Evolutionary conservation across 73 alveolate genomes (phyloP).

Genomic region (Urostyla sp.): DNA sequence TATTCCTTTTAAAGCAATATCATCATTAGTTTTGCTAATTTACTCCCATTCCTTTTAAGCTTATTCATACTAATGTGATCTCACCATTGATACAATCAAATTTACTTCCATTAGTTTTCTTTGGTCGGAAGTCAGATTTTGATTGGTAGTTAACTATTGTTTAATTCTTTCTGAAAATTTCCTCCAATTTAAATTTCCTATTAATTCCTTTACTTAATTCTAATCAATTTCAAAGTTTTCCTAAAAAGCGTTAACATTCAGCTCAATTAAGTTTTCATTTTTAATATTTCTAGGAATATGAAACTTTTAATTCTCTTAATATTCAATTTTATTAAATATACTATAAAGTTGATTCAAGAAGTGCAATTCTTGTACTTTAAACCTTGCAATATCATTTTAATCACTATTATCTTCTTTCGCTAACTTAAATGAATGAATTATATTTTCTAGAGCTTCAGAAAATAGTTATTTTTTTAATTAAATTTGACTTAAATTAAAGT

Average conservation of each 20-base stretch:
- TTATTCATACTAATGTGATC: conserved; percentile 8
- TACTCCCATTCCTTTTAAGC: conserved; percentile 24
- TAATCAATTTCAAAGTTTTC: conserved; percentile 9
- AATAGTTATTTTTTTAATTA: conserved; percentile 11
- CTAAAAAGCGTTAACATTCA: conserved; percentile 32
- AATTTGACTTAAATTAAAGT: conserved; percentile 31
- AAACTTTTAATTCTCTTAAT: not conserved
- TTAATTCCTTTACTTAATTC: conserved; percentile 11
- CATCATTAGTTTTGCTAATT: conserved; percentile 7
- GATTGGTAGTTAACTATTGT: conserved; percentile 7
- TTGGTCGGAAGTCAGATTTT: conserved; percentile 28
- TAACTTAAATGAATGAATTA: not conserved
- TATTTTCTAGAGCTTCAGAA: not conserved
- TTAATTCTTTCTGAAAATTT: conserved; percentile 40
- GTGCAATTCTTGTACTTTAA: conserved; percentile 40
- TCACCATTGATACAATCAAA: conserved; percentile 16
- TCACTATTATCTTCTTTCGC: conserved; percentile 32
- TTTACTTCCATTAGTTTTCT: conserved; percentile 43
- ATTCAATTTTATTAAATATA: conserved; percentile 8
- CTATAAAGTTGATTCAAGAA: not conserved
- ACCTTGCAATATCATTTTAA: conserved; percentile 9
- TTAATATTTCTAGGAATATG: conserved; percentile 17
- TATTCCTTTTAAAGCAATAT: conserved; percentile 9
- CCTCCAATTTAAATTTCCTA: conserved; percentile 47
- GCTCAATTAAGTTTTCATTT: conserved; percentile 32